phyloP scores from a whole-genome alignment of 768 basidiomycete genomes.

The Mycena capillaripes region DNA sequence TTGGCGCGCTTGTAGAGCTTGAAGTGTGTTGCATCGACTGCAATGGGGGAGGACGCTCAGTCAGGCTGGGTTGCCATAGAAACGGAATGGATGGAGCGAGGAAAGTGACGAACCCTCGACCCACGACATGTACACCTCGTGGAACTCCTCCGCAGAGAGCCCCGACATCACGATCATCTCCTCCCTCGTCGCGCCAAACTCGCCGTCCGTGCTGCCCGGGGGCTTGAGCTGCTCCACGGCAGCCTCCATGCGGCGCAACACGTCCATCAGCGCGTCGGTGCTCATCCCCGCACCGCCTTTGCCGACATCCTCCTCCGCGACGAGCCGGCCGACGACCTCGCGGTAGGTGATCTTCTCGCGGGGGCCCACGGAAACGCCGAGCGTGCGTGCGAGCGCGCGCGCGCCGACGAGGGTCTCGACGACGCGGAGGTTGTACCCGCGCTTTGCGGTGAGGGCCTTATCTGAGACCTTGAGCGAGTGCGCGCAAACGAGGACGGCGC shows the following conservation, averaged over 20 bases:
- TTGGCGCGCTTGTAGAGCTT: constrained; percentile 86
- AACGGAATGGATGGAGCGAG: not conserved
- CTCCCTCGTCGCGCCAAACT: constrained; percentile 78
- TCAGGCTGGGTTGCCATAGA: no score
- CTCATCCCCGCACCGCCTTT: constrained; percentile 60
- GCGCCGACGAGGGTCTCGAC: constrained; percentile 92
- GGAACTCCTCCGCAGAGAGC: constrained; percentile 66
- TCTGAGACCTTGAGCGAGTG: constrained; percentile 88
- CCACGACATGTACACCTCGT: constrained; percentile 82
- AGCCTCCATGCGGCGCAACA: constrained; percentile 60
- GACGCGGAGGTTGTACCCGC: constrained; percentile 90
- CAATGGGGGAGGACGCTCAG: no score
- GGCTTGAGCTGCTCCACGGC: constrained; percentile 70
- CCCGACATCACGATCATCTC: constrained; percentile 81
- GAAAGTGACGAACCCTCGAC: constrained; percentile 68
- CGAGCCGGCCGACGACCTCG: constrained; percentile 73
- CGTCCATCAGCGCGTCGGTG: constrained; percentile 60
- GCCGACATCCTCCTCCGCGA: constrained; percentile 56
- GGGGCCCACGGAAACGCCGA: constrained; percentile 60
- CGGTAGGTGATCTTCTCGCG: constrained; percentile 73
- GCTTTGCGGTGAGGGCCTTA: constrained; percentile 82
- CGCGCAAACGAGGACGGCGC: constrained; percentile 79
- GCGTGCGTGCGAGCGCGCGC: constrained; percentile 73
- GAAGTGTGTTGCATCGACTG: constrained; percentile 86
- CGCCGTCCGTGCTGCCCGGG: constrained; percentile 49